Evolutionary conservation across 2,329 filamentous ascomycete genomes (phyloP), one percentile per base, ranked within the genome.

Genomic region (Phoma sp.): DNA sequence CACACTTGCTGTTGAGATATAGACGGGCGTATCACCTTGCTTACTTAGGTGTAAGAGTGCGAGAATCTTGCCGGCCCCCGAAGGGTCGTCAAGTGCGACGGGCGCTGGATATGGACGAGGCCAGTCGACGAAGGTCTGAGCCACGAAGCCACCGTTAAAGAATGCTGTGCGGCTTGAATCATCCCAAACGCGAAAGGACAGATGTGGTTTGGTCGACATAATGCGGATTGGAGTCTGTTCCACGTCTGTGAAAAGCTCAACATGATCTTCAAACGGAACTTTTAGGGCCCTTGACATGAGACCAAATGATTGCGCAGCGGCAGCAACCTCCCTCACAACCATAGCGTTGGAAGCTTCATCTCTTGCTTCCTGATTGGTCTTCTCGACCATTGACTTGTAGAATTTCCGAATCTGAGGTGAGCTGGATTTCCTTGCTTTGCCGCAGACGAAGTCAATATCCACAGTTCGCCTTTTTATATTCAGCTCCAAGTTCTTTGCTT

Each of bases 141-240:
- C 57, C 0, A 57, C 22, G 2, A 65, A 65, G 0, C 50, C 51
- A 0, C n/a, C 29, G 3, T 58, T 43, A 12, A 39, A 31, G 24
- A 58, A 63, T 2, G 17, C 36, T 0, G 55, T 57, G 1, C 54
- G 17, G 10, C 43, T 60, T 0, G 39, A 35, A 0, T 19, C 25
- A n/a, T 63, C 61, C 53, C 56, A 65, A 0, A 59, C 58, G 0
- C 57, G 32, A 17, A 58, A 61, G 2, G 13, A 22, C 1, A 60
- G 33, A n/a, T 46, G 36, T 0, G 45, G 46, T 37, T 19, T 33
- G 1, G 1, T 6, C 3, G 24, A 19, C 7, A 12, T 9, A 29
- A 6, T 12, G 24, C 1, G 15, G 3, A 1, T 22, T 13, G 24
- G 13, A 8, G 6, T 41, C 8, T 19, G 7, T 22, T 41, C 39